These are phyloP conservation scores for Starmerella davenportii DNA, from an alignment of 805 yeast species.

Conservation along the genomic window DNA sequence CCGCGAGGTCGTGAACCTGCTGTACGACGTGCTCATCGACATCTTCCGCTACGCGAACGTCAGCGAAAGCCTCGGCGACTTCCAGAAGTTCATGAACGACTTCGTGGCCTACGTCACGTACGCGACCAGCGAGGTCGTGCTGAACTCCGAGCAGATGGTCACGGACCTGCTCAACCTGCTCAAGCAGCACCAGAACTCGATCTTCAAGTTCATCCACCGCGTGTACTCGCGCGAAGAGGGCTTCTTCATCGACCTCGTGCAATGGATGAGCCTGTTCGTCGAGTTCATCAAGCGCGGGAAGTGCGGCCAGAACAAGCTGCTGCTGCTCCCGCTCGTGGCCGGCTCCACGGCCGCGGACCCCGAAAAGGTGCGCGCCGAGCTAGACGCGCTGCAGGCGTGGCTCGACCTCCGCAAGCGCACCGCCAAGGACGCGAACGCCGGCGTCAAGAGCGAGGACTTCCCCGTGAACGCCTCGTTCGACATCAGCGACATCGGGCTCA, in stretches of 20 bases:
- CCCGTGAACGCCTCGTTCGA: conserved; percentile 30
- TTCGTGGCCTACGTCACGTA: conserved; percentile 39
- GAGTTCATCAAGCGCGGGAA: conserved; percentile 45
- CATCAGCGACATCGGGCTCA: conserved; percentile 27
- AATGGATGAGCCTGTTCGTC: conserved; percentile 57
- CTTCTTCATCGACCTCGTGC: conserved; percentile 50
- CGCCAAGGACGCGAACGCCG: conserved; percentile 20
- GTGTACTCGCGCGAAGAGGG: conserved; percentile 65
- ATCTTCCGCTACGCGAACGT: conserved; percentile 51
- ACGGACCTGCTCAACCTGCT: conserved; percentile 46
- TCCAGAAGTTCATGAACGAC: conserved; percentile 51
- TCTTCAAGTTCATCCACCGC: conserved; percentile 61
- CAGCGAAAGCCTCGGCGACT: conserved; percentile 43
- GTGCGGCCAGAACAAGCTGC: conserved; percentile 27
- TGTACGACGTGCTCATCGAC: conserved; percentile 56
- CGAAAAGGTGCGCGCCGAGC: conserved; percentile 24
- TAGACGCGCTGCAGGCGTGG: conserved; percentile 26
- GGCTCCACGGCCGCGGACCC: conserved; percentile 20
- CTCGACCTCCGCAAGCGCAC: conserved; percentile 15
- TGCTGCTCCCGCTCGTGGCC: conserved; percentile 26
- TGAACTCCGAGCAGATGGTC: conserved; percentile 46
- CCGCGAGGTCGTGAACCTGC: conserved; percentile 51
- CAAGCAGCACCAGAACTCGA: conserved; percentile 50
- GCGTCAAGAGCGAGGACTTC: conserved; percentile 17
- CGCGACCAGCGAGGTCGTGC: conserved; percentile 31